These are phyloP conservation scores for Beauveria varroae DNA, from an alignment of 2,329 filamentous ascomycete genomes.

Conservation along the genomic window DNA sequence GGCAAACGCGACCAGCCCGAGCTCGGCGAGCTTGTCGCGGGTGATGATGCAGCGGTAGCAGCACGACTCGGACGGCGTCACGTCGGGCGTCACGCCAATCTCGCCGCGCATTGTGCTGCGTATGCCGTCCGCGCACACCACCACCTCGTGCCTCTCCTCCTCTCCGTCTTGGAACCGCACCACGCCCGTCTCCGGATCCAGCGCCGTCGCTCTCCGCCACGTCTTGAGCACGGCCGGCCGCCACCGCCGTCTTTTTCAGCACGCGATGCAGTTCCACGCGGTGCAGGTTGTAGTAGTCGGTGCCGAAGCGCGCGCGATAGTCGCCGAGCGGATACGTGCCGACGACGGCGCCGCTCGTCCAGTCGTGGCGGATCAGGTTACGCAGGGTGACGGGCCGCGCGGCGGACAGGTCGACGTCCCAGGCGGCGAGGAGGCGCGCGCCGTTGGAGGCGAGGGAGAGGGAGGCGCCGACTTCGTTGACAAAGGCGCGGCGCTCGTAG, in stretches of 20 bases:
- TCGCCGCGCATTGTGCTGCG: conserved; percentile 49
- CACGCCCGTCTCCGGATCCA: conserved; percentile 41
- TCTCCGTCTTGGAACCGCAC: conserved; percentile 44
- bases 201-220: conserved; percentile 42
- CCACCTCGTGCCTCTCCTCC: conserved; percentile 42
- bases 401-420: conserved; percentile 50
- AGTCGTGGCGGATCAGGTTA: conserved; percentile 56
- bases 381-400: conserved; percentile 53
- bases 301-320: conserved; percentile 54
- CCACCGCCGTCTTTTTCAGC: conserved; percentile 48
- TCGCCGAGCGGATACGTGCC: conserved; percentile 52
- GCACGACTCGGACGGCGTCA: conserved; percentile 44
- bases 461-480: conserved; percentile 57
- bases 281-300: conserved; percentile 58
- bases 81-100: conserved; percentile 47
- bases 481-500: conserved; percentile 55
- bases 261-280: conserved; percentile 55
- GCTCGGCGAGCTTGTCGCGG: conserved; percentile 43
- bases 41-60: conserved; percentile 54
- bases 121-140: conserved; percentile 56
- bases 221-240: conserved; percentile 42
- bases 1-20: conserved; percentile 51
- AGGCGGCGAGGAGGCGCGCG: conserved; percentile 55
- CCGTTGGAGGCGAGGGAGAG: conserved; percentile 58
- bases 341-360: conserved; percentile 52